These are phyloP conservation scores for Agaricus subrufescens DNA, from an alignment of 768 basidiomycete species.

Conservation along the genomic window DNA sequence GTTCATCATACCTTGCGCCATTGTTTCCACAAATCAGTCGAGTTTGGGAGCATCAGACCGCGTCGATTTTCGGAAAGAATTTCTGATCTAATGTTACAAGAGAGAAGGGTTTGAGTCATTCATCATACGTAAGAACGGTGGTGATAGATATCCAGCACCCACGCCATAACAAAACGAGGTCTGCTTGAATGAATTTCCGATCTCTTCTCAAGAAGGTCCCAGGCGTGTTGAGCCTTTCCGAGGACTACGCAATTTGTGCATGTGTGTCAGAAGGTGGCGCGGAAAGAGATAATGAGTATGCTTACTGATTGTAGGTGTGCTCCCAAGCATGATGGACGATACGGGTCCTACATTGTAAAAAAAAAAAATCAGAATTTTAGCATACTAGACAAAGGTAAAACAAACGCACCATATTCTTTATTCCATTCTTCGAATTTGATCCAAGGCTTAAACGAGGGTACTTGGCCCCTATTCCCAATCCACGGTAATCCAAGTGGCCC, in stretches of 20 bases:
- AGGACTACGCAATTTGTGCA: conserved; percentile 12
- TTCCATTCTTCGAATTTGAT: conserved; percentile 44
- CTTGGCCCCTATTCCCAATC: conserved; percentile 41
- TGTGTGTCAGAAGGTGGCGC: not conserved
- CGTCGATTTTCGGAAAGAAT: conserved; percentile 42
- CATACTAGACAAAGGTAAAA: not conserved
- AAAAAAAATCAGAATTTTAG: not conserved
- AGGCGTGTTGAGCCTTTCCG: conserved; percentile 24
- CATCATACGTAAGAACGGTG: not conserved
- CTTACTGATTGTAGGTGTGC: conserved; percentile 37
- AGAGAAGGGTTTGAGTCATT: not conserved
- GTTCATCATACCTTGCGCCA: conserved; percentile 35
- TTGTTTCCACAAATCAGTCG: conserved; percentile 39
- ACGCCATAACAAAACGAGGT: conserved; percentile 25
- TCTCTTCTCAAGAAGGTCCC: conserved; percentile 27
- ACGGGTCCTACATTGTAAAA: conserved; percentile 28
- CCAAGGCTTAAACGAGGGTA: conserved; percentile 44
- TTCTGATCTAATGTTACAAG: conserved; percentile 28
- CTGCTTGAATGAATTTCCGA: conserved; percentile 28
- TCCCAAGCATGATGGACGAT: conserved; percentile 36
- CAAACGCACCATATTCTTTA: conserved; percentile 33
- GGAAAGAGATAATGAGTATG: not conserved
- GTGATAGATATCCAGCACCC: conserved; percentile 2
- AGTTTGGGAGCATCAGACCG: conserved; percentile 38
- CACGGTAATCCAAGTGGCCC: conserved; percentile 40